Conservation (phyloP, 495 filamentous ascomycete genomes). For the Talaromyces trachyspermus region DNA sequence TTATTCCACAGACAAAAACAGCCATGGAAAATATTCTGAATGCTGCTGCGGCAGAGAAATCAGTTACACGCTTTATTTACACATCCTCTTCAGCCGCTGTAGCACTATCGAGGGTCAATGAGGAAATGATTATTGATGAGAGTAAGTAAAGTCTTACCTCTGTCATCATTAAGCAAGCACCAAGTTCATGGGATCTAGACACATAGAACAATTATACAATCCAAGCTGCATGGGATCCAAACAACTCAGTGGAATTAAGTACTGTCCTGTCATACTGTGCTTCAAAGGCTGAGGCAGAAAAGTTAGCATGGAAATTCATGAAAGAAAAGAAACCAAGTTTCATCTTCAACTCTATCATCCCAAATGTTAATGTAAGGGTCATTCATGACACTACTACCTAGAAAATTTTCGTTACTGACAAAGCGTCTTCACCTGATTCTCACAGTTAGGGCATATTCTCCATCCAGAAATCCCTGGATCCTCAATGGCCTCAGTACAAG, state of each 20-base stretch:
- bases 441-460: slow-evolving; percentile 21
- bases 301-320: slow-evolving; percentile 43
- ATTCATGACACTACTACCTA: not conserved
- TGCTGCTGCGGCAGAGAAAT: slow-evolving; percentile 30
- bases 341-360: slow-evolving; percentile 42
- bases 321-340: slow-evolving; percentile 41
- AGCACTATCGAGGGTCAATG: not conserved
- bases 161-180: slow-evolving; percentile 2
- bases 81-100: slow-evolving; percentile 43
- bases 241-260: slow-evolving; percentile 11
- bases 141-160: slow-evolving; percentile 10
- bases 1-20: slow-evolving; percentile 29
- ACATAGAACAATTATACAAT: slow-evolving; percentile 43
- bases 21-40: slow-evolving; percentile 29
- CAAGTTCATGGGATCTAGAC: slow-evolving; percentile 18
- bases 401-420: not conserved
- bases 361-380: slow-evolving; percentile 24
- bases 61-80: slow-evolving; percentile 41
- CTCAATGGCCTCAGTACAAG: slow-evolving; percentile 16
- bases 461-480: slow-evolving; percentile 16
- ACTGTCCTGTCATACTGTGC: slow-evolving; percentile 35
- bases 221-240: slow-evolving; percentile 27
- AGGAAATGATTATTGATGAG: not conserved
- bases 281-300: slow-evolving; percentile 46
- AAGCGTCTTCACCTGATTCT: not conserved